Percentiles rank a stretch among this genome's conserved stretches.
Conservation (phyloP, 768 basidiomycete genomes). For the Lactarius tabidus region DNA sequence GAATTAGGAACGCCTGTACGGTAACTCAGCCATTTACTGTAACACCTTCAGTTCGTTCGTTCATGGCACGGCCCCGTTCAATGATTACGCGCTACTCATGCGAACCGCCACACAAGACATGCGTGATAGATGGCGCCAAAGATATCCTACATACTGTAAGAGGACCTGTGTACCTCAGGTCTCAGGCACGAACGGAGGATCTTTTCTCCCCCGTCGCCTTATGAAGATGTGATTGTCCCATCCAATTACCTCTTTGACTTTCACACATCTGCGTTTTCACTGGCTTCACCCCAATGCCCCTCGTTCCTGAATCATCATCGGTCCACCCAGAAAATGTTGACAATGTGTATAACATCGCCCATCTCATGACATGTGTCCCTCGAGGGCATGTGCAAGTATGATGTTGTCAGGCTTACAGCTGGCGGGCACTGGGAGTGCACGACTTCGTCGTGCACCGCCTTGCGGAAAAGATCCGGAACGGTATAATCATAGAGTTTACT, state of each 20-base stretch:
- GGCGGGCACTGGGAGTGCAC: constrained; percentile 21
- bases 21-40: too few species aligned
- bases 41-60: too few species aligned
- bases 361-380: constrained; percentile 12
- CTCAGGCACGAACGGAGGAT: background rate
- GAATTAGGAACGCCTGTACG: too few species aligned
- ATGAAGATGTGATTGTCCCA: too few species aligned
- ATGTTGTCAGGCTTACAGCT: constrained; percentile 9
- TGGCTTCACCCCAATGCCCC: constrained; percentile 19
- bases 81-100: too few species aligned
- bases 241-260: constrained; percentile 21
- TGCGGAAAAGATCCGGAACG: constrained; percentile 22
- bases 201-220: background rate
- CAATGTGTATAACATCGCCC: too few species aligned
- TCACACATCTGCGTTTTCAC: too few species aligned
- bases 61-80: too few species aligned
- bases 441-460: constrained; percentile 27
- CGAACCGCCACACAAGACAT: constrained; percentile 2
- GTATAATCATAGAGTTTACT: constrained; percentile 30
- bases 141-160: constrained; percentile 8
- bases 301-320: constrained; percentile 4
- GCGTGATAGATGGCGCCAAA: constrained; percentile 18
- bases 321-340: background rate
- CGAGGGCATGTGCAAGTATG: constrained; percentile 14
- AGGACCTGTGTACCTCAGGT: background rate